Evolutionary conservation across 768 basidiomycete species (phyloP).

Genomic region (Artomyces pyxidatus): DNA sequence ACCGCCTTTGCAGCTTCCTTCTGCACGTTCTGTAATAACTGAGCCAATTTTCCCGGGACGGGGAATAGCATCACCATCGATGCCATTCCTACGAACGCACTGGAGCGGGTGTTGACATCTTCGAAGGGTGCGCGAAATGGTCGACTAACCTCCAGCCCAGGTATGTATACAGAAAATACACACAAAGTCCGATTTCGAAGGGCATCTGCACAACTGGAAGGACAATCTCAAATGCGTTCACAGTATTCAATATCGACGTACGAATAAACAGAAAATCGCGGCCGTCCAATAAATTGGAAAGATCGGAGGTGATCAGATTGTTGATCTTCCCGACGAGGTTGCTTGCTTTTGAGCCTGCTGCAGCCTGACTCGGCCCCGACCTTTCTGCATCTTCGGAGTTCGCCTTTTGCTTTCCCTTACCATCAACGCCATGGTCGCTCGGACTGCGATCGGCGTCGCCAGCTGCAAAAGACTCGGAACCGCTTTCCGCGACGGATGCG

Average conservation of each 20-base stretch:
- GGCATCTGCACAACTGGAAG: slow-evolving; percentile 28
- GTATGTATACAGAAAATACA: slow-evolving; percentile 35
- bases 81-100: slow-evolving; percentile 33
- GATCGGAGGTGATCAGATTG: slow-evolving; percentile 65
- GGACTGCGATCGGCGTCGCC: slow-evolving; percentile 8
- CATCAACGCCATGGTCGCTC: too few relatives aligned
- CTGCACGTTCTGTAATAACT: slow-evolving; percentile 28
- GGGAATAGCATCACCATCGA: slow-evolving; percentile 34
- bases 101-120: slow-evolving; percentile 7
- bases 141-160: slow-evolving; percentile 41
- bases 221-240: neutral
- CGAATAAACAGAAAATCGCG: slow-evolving; percentile 18
- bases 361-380: neutral
- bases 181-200: slow-evolving; percentile 30
- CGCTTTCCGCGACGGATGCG: neutral
- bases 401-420: neutral
- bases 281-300: slow-evolving; percentile 23
- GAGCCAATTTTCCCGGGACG: slow-evolving; percentile 32
- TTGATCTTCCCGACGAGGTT: slow-evolving; percentile 71
- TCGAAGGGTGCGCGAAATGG: neutral
- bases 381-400: neutral
- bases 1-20: slow-evolving; percentile 33
- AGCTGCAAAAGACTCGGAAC: too few relatives aligned
- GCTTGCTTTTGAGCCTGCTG: slow-evolving; percentile 14
- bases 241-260: slow-evolving; percentile 7